Percentiles rank a stretch among this genome's conserved stretches.
Conservation (phyloP, 179 eudicot species). For the Actinidia arguta region DNA sequence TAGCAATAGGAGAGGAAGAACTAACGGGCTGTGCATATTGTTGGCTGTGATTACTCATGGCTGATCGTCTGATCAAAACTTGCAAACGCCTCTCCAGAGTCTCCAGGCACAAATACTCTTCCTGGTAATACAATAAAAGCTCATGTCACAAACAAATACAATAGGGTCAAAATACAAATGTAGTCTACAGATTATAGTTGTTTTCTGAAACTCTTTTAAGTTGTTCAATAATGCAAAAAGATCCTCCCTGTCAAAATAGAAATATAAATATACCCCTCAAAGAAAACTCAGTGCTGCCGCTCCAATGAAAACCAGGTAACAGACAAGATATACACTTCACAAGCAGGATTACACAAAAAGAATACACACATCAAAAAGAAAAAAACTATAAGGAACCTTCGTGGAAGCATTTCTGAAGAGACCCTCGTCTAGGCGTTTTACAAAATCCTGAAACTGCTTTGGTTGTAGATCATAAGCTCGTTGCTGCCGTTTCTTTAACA, state of each 20-base stretch:
- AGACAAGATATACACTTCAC: neutral
- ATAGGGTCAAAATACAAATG: neutral
- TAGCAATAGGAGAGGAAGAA: conserved; percentile 67
- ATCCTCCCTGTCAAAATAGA: neutral
- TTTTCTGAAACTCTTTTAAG: neutral
- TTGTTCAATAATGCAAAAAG: neutral
- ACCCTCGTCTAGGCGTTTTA: conserved; percentile 82
- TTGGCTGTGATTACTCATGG: conserved; percentile 48
- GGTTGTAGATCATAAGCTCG: conserved; percentile 41
- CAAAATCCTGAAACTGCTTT: conserved; percentile 59
- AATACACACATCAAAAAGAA: neutral
- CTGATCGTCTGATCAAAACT: conserved; percentile 42
- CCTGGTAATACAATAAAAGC: conserved; percentile 48
- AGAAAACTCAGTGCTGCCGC: neutral
- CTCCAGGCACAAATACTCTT: conserved; percentile 68
- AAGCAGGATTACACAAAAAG: conserved; percentile 1
- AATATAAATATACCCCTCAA: neutral
- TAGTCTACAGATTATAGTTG: neutral
- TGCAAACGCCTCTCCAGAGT: conserved; percentile 78
- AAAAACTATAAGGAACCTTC: conserved; percentile 49
- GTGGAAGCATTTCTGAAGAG: conserved; percentile 61
- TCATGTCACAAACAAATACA: conserved; percentile 8
- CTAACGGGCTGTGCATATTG: conserved; percentile 62
- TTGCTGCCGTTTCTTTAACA: conserved; percentile 57
- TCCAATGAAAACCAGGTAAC: neutral